Conservation (phyloP, 768 basidiomycete species). For the Arthromyces matolae region DNA sequence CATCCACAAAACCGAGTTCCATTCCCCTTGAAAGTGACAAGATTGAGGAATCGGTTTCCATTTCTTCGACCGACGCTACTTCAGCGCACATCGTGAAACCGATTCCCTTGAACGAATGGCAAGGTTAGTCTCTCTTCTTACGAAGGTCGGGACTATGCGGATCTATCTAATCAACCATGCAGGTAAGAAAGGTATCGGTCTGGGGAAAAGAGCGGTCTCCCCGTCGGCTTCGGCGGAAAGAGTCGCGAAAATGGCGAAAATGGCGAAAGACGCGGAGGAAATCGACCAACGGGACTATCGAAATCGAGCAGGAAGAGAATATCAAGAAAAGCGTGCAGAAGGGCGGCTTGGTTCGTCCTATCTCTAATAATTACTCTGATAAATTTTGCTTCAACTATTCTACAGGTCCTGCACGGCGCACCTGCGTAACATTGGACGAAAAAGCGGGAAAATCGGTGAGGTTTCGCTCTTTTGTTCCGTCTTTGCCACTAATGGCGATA, state of each 20-base stretch:
- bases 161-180: slow-evolving; percentile 1
- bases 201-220: slow-evolving; percentile 64
- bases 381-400: slow-evolving; percentile 1
- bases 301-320: slow-evolving; percentile 67
- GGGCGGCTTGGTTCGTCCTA: slow-evolving; percentile 49
- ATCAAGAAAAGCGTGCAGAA: slow-evolving; percentile 73
- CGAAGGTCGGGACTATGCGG: no score
- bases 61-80: background rate
- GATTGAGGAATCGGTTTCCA: no score
- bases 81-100: slow-evolving; percentile 56
- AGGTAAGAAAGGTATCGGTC: slow-evolving; percentile 81
- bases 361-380: background rate
- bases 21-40: no score
- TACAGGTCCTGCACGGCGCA: slow-evolving; percentile 61
- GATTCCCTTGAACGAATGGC: slow-evolving; percentile 76
- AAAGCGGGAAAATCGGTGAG: slow-evolving; percentile 55
- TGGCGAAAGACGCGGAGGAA: slow-evolving; percentile 68
- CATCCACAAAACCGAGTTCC: no score
- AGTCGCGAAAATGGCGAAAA: slow-evolving; percentile 73
- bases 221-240: slow-evolving; percentile 58
- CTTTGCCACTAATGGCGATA: slow-evolving; percentile 6
- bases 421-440: slow-evolving; percentile 75
- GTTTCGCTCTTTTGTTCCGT: background rate
- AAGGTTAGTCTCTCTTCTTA: no score
- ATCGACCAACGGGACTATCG: slow-evolving; percentile 58